Evolutionary conservation across 495 filamentous ascomycete genomes (phyloP).

Genomic region (Neurospora terricola): DNA sequence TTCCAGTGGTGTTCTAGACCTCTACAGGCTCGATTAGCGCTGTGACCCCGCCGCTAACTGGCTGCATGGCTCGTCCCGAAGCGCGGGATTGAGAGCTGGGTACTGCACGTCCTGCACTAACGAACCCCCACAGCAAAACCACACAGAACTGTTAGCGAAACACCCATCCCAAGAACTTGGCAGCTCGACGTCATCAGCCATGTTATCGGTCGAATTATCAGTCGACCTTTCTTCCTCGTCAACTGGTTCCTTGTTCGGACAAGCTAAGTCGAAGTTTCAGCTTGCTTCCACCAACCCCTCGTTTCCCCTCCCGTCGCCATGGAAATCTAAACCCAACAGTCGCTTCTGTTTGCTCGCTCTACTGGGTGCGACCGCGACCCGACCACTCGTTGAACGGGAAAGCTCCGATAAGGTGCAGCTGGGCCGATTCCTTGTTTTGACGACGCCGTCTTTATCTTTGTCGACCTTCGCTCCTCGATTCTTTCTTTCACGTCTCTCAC

Average conservation of each 20-base stretch:
- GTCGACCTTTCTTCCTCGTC: not conserved
- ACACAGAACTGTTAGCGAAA: not conserved
- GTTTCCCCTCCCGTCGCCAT: not conserved
- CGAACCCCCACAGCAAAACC: rapidly evolving
- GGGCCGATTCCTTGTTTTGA: not conserved
- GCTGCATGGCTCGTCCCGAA: not conserved
- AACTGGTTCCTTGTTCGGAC: not conserved
- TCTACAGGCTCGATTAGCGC: not conserved
- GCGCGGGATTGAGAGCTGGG: not conserved
- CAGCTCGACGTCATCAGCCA: not conserved
- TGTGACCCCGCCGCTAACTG: not conserved
- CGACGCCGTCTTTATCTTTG: not conserved
- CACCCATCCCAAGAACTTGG: not conserved
- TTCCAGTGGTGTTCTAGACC: not conserved
- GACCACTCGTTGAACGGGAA: not conserved
- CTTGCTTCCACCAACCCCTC: not conserved
- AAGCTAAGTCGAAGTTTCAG: not conserved
- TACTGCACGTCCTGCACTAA: not conserved
- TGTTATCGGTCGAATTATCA: not conserved
- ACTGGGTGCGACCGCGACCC: not conserved
- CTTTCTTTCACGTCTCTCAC: not conserved
- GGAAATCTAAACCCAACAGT: not conserved
- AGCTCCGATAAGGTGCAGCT: not conserved
- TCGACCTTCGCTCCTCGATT: not conserved
- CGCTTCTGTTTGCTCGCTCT: not conserved